phyloP scores from a whole-genome alignment of 495 filamentous ascomycete genomes.

The Aspergillus carlsbadensis region DNA sequence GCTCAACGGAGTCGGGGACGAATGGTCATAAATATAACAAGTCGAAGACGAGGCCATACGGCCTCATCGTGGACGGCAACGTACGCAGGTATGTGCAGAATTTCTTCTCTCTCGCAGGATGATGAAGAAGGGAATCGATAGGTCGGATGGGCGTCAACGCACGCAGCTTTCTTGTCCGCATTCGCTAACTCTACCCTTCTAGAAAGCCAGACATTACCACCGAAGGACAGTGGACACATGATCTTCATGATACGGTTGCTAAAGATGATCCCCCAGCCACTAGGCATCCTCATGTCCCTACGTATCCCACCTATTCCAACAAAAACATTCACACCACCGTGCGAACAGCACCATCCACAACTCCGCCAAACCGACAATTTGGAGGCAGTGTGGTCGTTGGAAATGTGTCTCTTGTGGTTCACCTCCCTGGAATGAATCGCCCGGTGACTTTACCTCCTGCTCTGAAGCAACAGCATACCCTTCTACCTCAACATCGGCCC shows the following conservation, averaged over 20 bases:
- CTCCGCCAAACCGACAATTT: slow-evolving; percentile 64
- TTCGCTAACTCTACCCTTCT: slow-evolving; percentile 32
- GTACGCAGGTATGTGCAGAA: slow-evolving; percentile 25
- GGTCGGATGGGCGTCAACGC: not conserved
- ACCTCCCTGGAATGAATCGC: slow-evolving; percentile 68
- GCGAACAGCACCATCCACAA: slow-evolving; percentile 46
- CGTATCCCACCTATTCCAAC: slow-evolving; percentile 23
- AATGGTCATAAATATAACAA: slow-evolving; percentile 52
- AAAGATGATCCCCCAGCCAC: slow-evolving; percentile 39
- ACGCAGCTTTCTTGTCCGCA: not conserved
- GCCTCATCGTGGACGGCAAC: slow-evolving; percentile 50
- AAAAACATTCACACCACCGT: slow-evolving; percentile 33
- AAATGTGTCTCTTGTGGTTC: slow-evolving; percentile 80
- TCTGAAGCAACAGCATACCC: slow-evolving; percentile 81
- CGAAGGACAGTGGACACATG: slow-evolving; percentile 84
- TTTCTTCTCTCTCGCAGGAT: not conserved
- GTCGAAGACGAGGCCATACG: slow-evolving; percentile 44
- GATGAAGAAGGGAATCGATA: not conserved
- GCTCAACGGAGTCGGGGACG: slow-evolving; percentile 67
- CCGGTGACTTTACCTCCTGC: slow-evolving; percentile 70
- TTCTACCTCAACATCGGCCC: slow-evolving; percentile 90
- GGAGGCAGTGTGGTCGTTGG: slow-evolving; percentile 67
- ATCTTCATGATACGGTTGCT: slow-evolving; percentile 85
- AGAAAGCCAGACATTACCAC: slow-evolving; percentile 74
- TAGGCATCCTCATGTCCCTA: slow-evolving; percentile 20